Evolutionary conservation across 805 yeast genomes (phyloP), one percentile per base, ranked within the genome.

Genomic region (Limtongia smithiae): DNA sequence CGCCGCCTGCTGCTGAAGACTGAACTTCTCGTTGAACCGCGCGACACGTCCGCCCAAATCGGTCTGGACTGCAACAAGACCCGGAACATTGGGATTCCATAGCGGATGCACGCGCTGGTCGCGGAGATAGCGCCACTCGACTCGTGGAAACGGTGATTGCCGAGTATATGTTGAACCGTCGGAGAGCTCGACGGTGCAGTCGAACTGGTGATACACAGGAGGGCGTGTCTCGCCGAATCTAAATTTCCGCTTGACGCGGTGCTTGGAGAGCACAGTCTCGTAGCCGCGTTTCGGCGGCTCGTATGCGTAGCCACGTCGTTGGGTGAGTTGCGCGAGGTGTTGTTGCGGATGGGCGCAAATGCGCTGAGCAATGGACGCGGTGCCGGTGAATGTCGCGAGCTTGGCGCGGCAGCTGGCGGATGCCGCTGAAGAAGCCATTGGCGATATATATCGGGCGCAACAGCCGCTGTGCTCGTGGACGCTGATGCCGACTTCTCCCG

Each of bases 161-260:
- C 98, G 78, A 31, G 72, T 73, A 30, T 89, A 74, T 1, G 95
- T 95, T 27, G 96, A 85, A 1, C 98, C 98, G 66, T 93, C 98
- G 58, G 94, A 83, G 50, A 90, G 75, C 68, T 91, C 95, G n/a
- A 93, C 90, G 32, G 76, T 69, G 28, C 90, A 84, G 57, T 91
- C 89, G 66, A 93, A 93, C 67, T 87, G 87, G 70, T 91, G 79
- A 68, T 87, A 90, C 35, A 93, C 84, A 30, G 96, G 89, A 1
- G 97, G 97, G 68, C 97, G 80, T 15, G 96, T 89, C 65, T 85
- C 85, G 48, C 97, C 97, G 48, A 63, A 62, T 4, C 62, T 58
- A 25, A 69, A 66, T 43, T 67, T 67, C 14, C 65, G 60, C 21
- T 50, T 27, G 59, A 57, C 41, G 48, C 35, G 35, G 18, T 37